phyloP scores from a whole-genome alignment of 1,284 basidiomycete genomes.

The Malassezia psittaci region DNA sequence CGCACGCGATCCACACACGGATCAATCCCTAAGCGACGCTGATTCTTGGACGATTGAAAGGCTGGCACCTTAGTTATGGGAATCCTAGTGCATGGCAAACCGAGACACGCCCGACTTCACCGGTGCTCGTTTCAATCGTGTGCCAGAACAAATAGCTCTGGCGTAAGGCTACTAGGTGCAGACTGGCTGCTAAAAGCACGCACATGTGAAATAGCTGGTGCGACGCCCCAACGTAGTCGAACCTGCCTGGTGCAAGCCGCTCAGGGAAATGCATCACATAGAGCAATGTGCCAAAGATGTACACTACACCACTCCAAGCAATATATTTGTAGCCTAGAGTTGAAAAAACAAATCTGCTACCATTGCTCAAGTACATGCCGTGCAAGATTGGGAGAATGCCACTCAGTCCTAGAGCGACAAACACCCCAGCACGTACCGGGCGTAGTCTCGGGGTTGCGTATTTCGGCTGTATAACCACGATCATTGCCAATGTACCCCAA shows the following conservation, averaged over 20 bases:
- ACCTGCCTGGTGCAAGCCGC: constrained; percentile 63
- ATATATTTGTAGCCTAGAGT: constrained; percentile 37
- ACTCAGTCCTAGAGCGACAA: constrained; percentile 67
- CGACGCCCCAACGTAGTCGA: constrained; percentile 59
- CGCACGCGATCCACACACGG: constrained; percentile 14
- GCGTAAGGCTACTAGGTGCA: constrained; percentile 56
- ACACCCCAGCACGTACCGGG: constrained; percentile 66
- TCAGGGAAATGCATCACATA: constrained; percentile 70
- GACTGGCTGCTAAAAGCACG: constrained; percentile 66
- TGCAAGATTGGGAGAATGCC: constrained; percentile 65
- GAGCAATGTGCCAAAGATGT: constrained; percentile 31
- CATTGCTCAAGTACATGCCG: constrained; percentile 49
- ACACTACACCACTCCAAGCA: constrained; percentile 27
- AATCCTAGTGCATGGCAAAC: constrained; percentile 22
- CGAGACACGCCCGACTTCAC: constrained; percentile 10
- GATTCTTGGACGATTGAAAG: constrained; percentile 12
- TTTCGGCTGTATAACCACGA: constrained; percentile 67
- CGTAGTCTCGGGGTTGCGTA: constrained; percentile 68
- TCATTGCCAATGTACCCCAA: constrained; percentile 60
- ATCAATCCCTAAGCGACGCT: constrained; percentile 2
- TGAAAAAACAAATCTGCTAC: constrained; percentile 50
- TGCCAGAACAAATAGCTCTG: constrained; percentile 43
- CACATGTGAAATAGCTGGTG: constrained; percentile 61
- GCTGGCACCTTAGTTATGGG: constrained; percentile 11
- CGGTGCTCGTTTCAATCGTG: constrained; percentile 26